Evolutionary conservation across 1,139 yeast genomes (phyloP), one percentile per base, ranked within the genome.

Genomic region (Saccharomycopsis crataegensis): DNA sequence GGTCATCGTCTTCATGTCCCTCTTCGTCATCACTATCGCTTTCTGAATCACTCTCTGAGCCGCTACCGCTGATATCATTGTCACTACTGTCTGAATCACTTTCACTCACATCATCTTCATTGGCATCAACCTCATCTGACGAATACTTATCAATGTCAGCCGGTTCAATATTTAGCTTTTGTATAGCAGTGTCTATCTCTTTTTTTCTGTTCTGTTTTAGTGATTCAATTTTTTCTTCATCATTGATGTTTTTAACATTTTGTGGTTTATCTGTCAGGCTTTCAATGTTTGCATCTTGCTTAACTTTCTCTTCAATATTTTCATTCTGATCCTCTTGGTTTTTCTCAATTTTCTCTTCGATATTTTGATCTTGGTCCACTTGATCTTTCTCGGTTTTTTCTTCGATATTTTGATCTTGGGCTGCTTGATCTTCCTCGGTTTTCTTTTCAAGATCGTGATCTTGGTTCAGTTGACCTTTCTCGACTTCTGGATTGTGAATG

Each of bases 1-100:
- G 52, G 11, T 50, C 54, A 17, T n/a, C 38, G n/a, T 45, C 50
- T 3, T 52, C 47, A 17, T 33, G 46, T 33, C 45, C 50, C 37
- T 37, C 12, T 12, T 28, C 50, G 22, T 44, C 40, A 31, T n/a
- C 34, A 17, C 38, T 43, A 41, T 46, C 45, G 41, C 42, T 17
- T 17, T 52, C 52, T 9, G 41, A 49, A 11, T 46, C 50, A 22
- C 45, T 45, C 36, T 47, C 49, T 8, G 11, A 16, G 11, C 34
- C 42, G 28, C 37, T 28, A 14, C 44, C 49, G 31, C n/a, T 28
- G 28, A 34, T 28, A 17, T 33, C 43, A 17, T n/a, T 32, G 14
- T 52, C 53, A 33, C 50, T 50, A 33, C 14, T 33, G n/a, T 34
- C 42, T 5, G 12, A 17, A 31, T 52, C 43, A n/a, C 31, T 33